Evolutionary conservation across 257 asterid genomes (phyloP).

Genomic region (Solanum stenotomum): DNA sequence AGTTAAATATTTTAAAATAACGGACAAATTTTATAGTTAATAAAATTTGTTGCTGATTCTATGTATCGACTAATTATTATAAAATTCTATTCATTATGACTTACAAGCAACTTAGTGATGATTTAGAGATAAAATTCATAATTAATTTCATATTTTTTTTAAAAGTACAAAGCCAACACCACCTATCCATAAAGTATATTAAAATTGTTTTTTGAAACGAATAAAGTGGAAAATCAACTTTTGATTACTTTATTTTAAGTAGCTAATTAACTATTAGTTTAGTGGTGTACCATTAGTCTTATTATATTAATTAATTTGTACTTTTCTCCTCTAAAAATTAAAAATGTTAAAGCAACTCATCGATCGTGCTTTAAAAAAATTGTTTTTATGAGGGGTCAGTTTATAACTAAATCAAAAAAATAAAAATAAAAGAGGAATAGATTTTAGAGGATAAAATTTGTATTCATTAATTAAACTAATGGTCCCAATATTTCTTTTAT

Average conservation of each 20-base stretch:
- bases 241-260: background rate
- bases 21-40: too few relatives aligned
- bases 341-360: background rate
- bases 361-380: background rate
- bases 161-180: background rate
- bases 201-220: background rate
- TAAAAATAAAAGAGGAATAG: background rate
- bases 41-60: too few relatives aligned
- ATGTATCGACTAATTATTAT: too few relatives aligned
- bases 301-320: background rate
- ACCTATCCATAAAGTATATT: background rate
- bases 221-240: background rate
- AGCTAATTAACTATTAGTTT: background rate
- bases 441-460: background rate
- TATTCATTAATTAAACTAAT: background rate
- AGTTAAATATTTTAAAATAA: too few relatives aligned
- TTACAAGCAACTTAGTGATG: too few relatives aligned
- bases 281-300: background rate
- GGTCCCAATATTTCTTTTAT: background rate
- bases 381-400: background rate
- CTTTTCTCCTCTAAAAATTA: background rate
- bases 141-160: too few relatives aligned
- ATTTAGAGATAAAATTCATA: rapidly evolving
- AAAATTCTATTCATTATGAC: background rate
- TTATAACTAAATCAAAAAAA: background rate